Evolutionary conservation across 164 flowering plant species (phyloP).

Genomic region (Houttuynia cordata): DNA sequence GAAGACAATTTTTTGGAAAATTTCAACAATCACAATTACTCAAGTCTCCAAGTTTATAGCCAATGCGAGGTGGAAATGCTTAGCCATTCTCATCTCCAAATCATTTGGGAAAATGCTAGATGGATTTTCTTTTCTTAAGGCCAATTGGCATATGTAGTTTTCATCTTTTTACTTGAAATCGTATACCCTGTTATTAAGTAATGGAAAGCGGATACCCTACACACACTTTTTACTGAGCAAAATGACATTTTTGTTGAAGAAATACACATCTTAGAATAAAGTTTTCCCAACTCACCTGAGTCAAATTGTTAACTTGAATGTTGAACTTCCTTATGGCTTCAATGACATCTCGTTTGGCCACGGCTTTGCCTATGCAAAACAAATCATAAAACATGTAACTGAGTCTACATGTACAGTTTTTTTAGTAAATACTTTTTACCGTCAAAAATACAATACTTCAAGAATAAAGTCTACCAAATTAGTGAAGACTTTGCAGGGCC

Average conservation of each 20-base stretch:
- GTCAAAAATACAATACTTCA: neutral
- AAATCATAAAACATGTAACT: neutral
- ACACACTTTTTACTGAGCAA: no score
- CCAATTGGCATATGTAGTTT: no score
- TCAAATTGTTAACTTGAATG: slow-evolving; percentile 93
- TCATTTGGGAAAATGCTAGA: no score
- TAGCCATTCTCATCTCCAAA: no score
- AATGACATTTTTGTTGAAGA: no score
- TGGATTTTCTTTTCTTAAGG: no score
- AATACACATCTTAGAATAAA: neutral
- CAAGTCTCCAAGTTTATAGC: no score
- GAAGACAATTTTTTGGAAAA: neutral
- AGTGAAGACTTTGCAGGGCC: neutral
- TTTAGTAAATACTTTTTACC: neutral
- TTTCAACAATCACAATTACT: no score
- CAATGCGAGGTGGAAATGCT: no score
- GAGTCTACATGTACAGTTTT: neutral
- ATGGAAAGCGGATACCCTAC: no score
- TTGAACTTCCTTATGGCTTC: slow-evolving; percentile 64
- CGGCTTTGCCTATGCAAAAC: slow-evolving; percentile 46
- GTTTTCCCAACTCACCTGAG: slow-evolving; percentile 50
- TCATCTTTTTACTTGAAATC: no score
- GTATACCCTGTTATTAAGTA: no score
- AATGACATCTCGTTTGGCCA: slow-evolving; percentile 55
- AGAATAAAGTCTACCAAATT: neutral